A percentile compares a stretch with the other conserved stretches of the same genome.
Conservation (phyloP, 2,329 filamentous ascomycete genomes). For the Apiospora pterosperma region DNA sequence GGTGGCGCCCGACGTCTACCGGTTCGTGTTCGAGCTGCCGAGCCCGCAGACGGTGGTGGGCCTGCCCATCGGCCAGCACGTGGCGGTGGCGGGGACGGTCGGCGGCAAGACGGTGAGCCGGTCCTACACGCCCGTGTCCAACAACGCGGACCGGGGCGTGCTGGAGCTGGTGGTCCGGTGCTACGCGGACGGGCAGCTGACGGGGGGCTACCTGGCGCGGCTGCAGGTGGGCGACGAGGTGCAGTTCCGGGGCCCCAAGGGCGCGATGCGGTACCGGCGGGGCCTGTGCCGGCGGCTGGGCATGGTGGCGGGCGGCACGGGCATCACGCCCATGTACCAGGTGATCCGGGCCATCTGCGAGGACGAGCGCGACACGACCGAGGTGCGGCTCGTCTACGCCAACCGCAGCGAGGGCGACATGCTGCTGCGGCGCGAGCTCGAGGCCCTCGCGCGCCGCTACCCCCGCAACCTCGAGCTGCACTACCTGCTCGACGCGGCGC, state of each 20-base stretch:
- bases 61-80: slow-evolving; percentile 55
- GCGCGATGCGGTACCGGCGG: slow-evolving; percentile 49
- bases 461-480: slow-evolving; percentile 52
- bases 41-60: slow-evolving; percentile 41
- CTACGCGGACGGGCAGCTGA: slow-evolving; percentile 49
- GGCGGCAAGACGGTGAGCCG: slow-evolving; percentile 41
- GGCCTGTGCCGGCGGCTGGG: slow-evolving; percentile 42
- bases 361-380: slow-evolving; percentile 53
- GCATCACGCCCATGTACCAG: slow-evolving; percentile 58
- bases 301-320: slow-evolving; percentile 52
- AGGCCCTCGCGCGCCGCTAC: slow-evolving; percentile 46
- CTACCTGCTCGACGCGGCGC: slow-evolving; percentile 50
- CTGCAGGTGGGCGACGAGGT: slow-evolving; percentile 47
- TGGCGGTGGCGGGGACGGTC: slow-evolving; percentile 47
- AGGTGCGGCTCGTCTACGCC: slow-evolving; percentile 56
- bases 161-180: slow-evolving; percentile 49
- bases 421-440: slow-evolving; percentile 52
- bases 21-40: slow-evolving; percentile 46
- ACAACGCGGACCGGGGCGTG: slow-evolving; percentile 44
- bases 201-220: slow-evolving; percentile 43
- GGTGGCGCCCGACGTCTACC: slow-evolving; percentile 41
- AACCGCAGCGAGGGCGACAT: slow-evolving; percentile 59
- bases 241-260: slow-evolving; percentile 53
- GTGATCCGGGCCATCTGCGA: slow-evolving; percentile 62
- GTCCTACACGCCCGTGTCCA: slow-evolving; percentile 53